A percentile compares a stretch with the other conserved stretches of the same genome.
Conservation (phyloP, 768 basidiomycete species). For the Ramaria rubella region DNA sequence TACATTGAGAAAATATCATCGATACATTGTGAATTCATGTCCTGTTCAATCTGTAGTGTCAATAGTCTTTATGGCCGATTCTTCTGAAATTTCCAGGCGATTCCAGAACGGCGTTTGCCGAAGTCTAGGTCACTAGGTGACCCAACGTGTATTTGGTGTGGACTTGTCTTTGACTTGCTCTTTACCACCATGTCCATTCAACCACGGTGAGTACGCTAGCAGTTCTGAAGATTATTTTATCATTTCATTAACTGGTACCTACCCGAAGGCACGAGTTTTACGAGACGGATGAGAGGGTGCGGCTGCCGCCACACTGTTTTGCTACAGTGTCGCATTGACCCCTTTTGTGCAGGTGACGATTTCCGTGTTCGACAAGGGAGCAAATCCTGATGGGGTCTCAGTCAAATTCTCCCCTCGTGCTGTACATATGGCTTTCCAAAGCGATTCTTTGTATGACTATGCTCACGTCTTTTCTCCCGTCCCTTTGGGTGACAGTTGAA, state of each 20-base stretch:
- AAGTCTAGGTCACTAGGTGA: too few relatives aligned
- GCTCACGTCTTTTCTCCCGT: background rate
- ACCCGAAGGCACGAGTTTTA: conserved; percentile 73
- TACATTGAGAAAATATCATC: conserved; percentile 30
- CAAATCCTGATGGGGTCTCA: conserved; percentile 54
- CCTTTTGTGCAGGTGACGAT: conserved; percentile 39
- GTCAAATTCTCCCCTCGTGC: conserved; percentile 60
- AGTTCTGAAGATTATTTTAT: too few relatives aligned
- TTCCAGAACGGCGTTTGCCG: background rate
- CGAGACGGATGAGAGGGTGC: conserved; percentile 65
- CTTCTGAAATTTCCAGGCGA: background rate
- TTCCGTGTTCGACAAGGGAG: conserved; percentile 74
- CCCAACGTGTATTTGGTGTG: too few relatives aligned
- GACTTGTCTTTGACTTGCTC: background rate
- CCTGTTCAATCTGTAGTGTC: too few relatives aligned
- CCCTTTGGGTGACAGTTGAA: conserved; percentile 5
- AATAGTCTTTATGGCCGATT: background rate
- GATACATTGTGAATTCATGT: background rate
- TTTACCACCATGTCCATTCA: conserved; percentile 1
- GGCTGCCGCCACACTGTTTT: background rate
- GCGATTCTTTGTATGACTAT: background rate
- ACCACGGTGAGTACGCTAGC: conserved; percentile 6
- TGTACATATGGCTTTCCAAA: conserved; percentile 30
- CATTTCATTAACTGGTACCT: conserved; percentile 1
- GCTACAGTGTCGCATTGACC: background rate